A percentile compares a stretch with the other conserved stretches of the same genome.
These are phyloP conservation scores for Talaromyces adpressus DNA, from an alignment of 495 filamentous ascomycete genomes.

Conservation along the genomic window DNA sequence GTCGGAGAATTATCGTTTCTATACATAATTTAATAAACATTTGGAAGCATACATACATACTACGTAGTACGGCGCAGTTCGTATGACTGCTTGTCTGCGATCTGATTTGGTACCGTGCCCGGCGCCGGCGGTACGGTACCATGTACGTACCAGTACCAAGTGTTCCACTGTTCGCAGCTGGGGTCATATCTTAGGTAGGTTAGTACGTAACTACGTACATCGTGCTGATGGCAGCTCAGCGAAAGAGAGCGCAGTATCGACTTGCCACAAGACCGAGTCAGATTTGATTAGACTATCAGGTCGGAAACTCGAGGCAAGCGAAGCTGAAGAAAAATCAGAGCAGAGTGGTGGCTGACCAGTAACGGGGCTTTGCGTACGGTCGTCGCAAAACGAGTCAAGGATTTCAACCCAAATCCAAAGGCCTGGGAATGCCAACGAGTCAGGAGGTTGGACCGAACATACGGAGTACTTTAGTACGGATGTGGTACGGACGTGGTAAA, in stretches of 20 bases:
- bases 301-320: no score
- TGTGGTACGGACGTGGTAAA: not conserved
- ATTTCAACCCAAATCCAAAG: not conserved
- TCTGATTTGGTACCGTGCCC: not conserved
- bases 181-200: no score
- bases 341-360: not conserved
- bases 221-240: not conserved
- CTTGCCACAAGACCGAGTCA: not conserved
- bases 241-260: not conserved
- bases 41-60: no score
- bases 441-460: not conserved
- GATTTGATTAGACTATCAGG: not conserved
- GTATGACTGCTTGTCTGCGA: not conserved
- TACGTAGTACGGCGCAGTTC: not conserved
- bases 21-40: not conserved
- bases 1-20: not conserved
- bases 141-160: not conserved
- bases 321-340: not conserved
- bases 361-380: not conserved
- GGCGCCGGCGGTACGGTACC: not conserved
- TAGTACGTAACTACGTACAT: no score
- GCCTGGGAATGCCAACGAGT: conserved; percentile 1
- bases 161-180: no score
- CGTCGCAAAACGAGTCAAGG: not conserved
- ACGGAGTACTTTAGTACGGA: no score